Percentiles rank a stretch among this genome's conserved stretches.
These are phyloP conservation scores for Mucor plumbeus DNA, from an alignment of 371 early-diverging fungal species.

Conservation along the genomic window DNA sequence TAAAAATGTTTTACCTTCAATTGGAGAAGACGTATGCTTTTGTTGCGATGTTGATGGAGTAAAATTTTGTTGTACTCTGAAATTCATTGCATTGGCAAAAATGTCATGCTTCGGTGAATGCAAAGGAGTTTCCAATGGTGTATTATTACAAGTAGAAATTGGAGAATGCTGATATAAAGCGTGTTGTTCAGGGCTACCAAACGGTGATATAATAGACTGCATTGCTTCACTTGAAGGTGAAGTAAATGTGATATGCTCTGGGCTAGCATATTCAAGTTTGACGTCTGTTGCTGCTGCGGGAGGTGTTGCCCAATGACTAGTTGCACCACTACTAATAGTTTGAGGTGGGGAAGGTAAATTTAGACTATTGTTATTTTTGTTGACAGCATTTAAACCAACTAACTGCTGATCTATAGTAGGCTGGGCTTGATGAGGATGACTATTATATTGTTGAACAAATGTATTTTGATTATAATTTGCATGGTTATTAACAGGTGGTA, in stretches of 20 bases:
- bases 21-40: no score
- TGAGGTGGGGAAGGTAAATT: not conserved
- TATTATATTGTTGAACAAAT: not conserved
- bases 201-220: slow-evolving; percentile 15
- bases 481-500: slow-evolving; percentile 23
- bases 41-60: no score
- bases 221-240: slow-evolving; percentile 21
- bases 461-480: not conserved
- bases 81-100: slow-evolving; percentile 9
- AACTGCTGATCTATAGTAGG: not conserved
- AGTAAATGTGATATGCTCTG: slow-evolving; percentile 3
- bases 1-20: not conserved
- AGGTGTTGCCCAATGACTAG: not conserved
- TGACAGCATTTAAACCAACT: not conserved
- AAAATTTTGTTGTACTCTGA: slow-evolving; percentile 2
- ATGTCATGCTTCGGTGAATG: slow-evolving; percentile 23
- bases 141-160: slow-evolving; percentile 8
- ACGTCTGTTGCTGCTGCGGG: not conserved
- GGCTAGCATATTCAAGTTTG: slow-evolving; percentile 15
- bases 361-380: not conserved
- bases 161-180: slow-evolving; percentile 3
- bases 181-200: slow-evolving; percentile 25
- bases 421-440: not conserved
- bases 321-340: not conserved
- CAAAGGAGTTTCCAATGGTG: slow-evolving; percentile 19